Percentiles rank a stretch among this genome's conserved stretches.
Evolutionary conservation across 306 rosid genomes (phyloP).

Genomic region (Acacia confusa): DNA sequence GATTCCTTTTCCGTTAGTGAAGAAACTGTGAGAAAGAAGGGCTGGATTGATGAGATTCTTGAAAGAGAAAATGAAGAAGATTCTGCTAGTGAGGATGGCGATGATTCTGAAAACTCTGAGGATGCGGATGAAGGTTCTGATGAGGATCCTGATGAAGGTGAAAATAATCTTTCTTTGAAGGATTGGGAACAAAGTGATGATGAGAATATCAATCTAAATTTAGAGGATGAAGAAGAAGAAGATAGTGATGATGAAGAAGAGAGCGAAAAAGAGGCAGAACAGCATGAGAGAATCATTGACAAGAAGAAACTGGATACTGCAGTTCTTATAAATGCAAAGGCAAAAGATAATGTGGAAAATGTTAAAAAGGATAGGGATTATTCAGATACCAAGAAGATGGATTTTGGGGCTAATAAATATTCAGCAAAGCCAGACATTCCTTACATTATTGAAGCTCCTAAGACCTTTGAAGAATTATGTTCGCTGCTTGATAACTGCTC

Average conservation of each 20-base stretch:
- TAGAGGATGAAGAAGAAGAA: conserved; percentile 44
- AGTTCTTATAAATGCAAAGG: conserved; percentile 29
- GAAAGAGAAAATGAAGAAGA: conserved; percentile 56
- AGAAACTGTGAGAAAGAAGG: conserved; percentile 56
- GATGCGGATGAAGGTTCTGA: conserved; percentile 54
- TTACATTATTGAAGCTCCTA: conserved; percentile 88
- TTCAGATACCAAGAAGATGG: conserved; percentile 45
- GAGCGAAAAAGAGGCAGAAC: conserved; percentile 9
- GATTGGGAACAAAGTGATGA: conserved; percentile 99
- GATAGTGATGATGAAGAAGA: conserved; percentile 36
- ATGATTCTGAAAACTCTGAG: conserved; percentile 54
- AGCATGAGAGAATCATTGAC: conserved; percentile 17
- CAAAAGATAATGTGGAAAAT: conserved; percentile 34
- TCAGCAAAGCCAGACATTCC: conserved; percentile 61
- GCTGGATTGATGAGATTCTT: conserved; percentile 84
- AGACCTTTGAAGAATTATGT: conserved; percentile 65
- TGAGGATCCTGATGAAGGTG: conserved; percentile 45
- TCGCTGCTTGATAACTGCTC: conserved; percentile 56
- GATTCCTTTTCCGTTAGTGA: conserved; percentile 77
- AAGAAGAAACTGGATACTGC: conserved; percentile 27
- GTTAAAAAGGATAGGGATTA: conserved; percentile 40
- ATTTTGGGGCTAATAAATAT: conserved; percentile 38
- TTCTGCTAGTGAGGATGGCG: conserved; percentile 62
- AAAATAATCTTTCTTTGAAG: conserved; percentile 52
- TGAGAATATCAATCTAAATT: conserved; percentile 51